phyloP scores from a whole-genome alignment of 106 monocot genomes.

The Apostasia shenzhenica region DNA sequence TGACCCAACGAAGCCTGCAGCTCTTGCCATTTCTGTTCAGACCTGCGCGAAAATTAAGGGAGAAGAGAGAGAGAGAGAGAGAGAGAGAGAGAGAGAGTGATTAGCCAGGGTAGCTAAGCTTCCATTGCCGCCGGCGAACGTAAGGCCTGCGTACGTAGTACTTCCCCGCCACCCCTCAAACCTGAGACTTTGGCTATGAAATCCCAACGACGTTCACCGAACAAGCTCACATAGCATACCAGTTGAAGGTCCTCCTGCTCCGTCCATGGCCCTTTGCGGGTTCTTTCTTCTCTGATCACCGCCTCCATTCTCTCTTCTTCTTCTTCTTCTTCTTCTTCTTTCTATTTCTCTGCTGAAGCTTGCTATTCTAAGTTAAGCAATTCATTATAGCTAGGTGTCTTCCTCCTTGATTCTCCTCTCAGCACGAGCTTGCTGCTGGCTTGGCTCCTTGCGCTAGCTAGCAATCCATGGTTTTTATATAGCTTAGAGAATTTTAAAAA shows the following conservation, averaged over 20 bases:
- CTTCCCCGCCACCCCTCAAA: conserved; percentile 52
- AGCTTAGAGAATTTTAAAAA: too few species aligned
- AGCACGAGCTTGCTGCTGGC: too few species aligned
- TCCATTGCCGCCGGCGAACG: too few species aligned
- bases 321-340: too few species aligned
- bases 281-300: conserved; percentile 16
- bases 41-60: conserved; percentile 16
- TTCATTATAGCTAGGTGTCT: too few species aligned
- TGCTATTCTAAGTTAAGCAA: too few species aligned
- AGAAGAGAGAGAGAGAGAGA: not conserved
- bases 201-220: conserved; percentile 88
- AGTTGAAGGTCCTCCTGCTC: conserved; percentile 75
- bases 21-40: conserved; percentile 51
- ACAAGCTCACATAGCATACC: conserved; percentile 54
- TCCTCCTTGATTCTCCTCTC: too few species aligned
- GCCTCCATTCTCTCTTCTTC: not conserved
- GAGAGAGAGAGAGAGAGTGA: not conserved
- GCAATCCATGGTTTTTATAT: too few species aligned
- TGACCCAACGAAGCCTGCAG: conserved; percentile 48
- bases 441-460: too few species aligned
- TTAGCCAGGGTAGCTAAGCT: too few species aligned
- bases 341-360: too few species aligned
- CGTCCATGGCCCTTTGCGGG: conserved; percentile 62
- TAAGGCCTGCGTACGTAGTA: not conserved
- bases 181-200: conserved; percentile 83